Conservation (phyloP, 2,329 filamentous ascomycete genomes). For the Aspergillus neoniger region DNA sequence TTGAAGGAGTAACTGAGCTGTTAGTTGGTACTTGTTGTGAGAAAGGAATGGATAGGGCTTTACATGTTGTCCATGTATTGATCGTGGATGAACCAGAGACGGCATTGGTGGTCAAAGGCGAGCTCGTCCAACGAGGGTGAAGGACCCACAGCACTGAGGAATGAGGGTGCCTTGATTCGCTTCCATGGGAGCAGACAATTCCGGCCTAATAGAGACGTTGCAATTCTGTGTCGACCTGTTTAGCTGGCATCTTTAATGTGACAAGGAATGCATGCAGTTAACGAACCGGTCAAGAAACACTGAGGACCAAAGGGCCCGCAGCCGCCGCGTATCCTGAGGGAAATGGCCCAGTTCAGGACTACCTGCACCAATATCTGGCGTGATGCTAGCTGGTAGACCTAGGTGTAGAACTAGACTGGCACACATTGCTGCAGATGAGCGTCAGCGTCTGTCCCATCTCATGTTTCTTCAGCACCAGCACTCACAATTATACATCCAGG, state of each 20-base stretch:
- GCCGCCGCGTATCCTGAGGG: background rate
- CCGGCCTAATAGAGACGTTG: background rate
- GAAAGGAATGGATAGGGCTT: background rate
- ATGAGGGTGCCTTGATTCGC: background rate
- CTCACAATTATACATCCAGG: conserved; percentile 10
- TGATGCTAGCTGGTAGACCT: background rate
- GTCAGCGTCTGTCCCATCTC: background rate
- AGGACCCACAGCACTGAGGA: background rate
- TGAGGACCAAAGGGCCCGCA: conserved; percentile 6
- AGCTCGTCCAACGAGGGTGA: background rate
- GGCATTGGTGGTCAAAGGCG: conserved; percentile 7
- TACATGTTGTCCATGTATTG: conserved; percentile 7
- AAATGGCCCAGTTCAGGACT: background rate
- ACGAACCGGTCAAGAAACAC: conserved; percentile 6
- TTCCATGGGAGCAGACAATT: background rate
- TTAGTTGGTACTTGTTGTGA: background rate
- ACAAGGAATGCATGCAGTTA: background rate
- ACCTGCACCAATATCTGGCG: background rate
- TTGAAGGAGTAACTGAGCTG: background rate
- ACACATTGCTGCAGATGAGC: background rate
- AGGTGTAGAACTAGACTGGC: background rate
- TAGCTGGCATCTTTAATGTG: background rate
- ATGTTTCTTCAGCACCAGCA: background rate
- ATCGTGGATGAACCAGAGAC: conserved; percentile 7
- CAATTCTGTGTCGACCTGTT: background rate